phyloP scores from a whole-genome alignment of 768 basidiomycete species.

The Lactarius tabidus region DNA sequence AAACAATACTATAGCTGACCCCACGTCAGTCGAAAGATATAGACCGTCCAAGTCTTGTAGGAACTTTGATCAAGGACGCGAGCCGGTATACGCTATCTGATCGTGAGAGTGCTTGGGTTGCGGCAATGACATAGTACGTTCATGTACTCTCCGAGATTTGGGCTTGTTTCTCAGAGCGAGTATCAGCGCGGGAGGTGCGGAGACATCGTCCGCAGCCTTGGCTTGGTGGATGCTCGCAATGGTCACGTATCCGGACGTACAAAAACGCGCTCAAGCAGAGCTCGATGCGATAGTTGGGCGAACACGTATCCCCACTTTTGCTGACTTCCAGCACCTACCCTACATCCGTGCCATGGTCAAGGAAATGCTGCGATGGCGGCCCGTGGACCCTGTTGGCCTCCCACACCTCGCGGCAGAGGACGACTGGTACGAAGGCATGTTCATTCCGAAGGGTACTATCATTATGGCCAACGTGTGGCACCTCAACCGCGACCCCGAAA shows the following conservation, averaged over 20 bases:
- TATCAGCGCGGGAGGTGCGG: constrained; percentile 4
- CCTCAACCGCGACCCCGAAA: constrained; percentile 28
- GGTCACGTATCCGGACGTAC: constrained; percentile 6
- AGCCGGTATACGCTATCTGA: not conserved
- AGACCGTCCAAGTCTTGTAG: not conserved
- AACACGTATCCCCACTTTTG: constrained; percentile 9
- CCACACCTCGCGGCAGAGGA: constrained; percentile 27
- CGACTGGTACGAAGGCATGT: constrained; percentile 29
- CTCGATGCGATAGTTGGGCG: constrained; percentile 18
- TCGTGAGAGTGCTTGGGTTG: constrained; percentile 4
- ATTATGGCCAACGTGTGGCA: constrained; percentile 32
- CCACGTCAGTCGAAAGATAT: not conserved
- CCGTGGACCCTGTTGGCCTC: constrained; percentile 13
- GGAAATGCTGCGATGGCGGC: constrained; percentile 18
- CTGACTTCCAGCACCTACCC: constrained; percentile 15
- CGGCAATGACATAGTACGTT: constrained; percentile 6
- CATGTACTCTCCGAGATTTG: not conserved
- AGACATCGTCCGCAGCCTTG: not conserved
- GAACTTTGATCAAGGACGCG: not conserved
- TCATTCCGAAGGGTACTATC: constrained; percentile 36
- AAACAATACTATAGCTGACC: not conserved
- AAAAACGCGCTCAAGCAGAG: constrained; percentile 11
- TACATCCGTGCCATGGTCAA: constrained; percentile 25
- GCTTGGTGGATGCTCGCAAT: constrained; percentile 16
- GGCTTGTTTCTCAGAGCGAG: not conserved